Percentiles rank a stretch among this genome's conserved stretches.
Conservation (phyloP, 2,329 filamentous ascomycete species). For the Macrophomina phaseolina region DNA sequence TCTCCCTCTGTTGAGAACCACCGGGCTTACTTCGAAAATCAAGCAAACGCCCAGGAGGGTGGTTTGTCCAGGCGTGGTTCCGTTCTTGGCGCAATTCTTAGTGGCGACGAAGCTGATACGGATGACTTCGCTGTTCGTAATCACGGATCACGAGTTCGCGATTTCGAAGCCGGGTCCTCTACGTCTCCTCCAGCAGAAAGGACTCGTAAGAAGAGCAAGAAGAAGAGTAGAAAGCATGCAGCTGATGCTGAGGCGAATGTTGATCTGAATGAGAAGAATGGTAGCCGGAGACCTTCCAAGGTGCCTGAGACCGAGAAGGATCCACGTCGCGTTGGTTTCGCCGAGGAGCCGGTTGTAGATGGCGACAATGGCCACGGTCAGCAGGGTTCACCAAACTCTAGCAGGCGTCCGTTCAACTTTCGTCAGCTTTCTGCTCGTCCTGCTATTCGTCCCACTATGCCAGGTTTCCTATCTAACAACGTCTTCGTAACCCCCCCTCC, state of each 20-base stretch:
- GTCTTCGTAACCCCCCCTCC: conserved; percentile 59
- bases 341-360: conserved; percentile 36
- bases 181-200: conserved; percentile 44
- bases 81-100: conserved; percentile 49
- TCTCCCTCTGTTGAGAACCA: conserved; percentile 51
- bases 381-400: conserved; percentile 51
- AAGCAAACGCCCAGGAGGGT: conserved; percentile 31
- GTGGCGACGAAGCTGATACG: conserved; percentile 61
- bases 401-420: conserved; percentile 50
- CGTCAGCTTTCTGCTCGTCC: conserved; percentile 60
- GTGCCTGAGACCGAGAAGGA: conserved; percentile 1
- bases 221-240: conserved; percentile 50
- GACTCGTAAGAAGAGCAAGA: conserved; percentile 53
- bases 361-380: conserved; percentile 22
- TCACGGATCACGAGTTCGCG: conserved; percentile 48
- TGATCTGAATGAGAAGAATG: too few species aligned
- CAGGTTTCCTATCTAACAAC: conserved; percentile 63
- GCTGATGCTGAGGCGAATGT: conserved; percentile 15
- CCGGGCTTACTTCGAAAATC: conserved; percentile 46
- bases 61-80: conserved; percentile 43
- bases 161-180: conserved; percentile 53
- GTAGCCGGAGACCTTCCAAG: neutral
- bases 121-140: conserved; percentile 47
- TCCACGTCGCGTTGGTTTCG: conserved; percentile 63
- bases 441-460: conserved; percentile 60